Percentiles rank a stretch among this genome's conserved stretches.
Evolutionary conservation across 495 filamentous ascomycete genomes (phyloP).

Genomic region (Xylaria sp.): DNA sequence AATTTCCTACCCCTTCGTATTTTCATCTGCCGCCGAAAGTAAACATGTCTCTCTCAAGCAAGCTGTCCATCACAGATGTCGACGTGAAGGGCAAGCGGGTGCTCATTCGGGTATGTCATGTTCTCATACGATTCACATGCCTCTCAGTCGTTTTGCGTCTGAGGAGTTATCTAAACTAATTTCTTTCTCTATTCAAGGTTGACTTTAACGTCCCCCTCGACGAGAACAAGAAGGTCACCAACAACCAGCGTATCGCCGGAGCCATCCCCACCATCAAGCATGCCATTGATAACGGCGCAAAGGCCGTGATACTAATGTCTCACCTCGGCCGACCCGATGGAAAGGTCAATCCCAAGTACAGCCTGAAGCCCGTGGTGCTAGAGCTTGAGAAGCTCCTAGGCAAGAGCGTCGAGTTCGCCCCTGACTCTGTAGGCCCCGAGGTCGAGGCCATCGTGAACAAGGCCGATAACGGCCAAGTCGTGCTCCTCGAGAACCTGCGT

Average conservation of each 20-base stretch:
- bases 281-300: conserved; percentile 91
- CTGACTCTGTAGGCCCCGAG: conserved; percentile 89
- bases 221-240: conserved; percentile 88
- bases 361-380: conserved; percentile 86
- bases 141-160: not conserved
- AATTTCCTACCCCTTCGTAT: not conserved
- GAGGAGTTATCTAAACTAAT: conserved; percentile 27
- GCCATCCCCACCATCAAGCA: conserved; percentile 98
- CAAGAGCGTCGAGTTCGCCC: conserved; percentile 82
- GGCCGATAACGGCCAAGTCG: conserved; percentile 80
- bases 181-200: conserved; percentile 63
- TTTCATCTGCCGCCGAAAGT: conserved; percentile 5
- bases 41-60: conserved; percentile 97
- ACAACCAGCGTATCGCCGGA: conserved; percentile 97
- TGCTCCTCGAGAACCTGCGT: conserved; percentile 95
- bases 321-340: conserved; percentile 96
- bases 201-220: conserved; percentile 99
- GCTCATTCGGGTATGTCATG: conserved; percentile 83
- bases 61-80: conserved; percentile 93
- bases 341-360: conserved; percentile 89
- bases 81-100: conserved; percentile 98
- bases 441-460: conserved; percentile 89
- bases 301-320: conserved; percentile 97
- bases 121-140: not conserved
- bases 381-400: conserved; percentile 91